Conservation (phyloP, 441 rosid genomes). For the Arabidopsis hybrid region DNA sequence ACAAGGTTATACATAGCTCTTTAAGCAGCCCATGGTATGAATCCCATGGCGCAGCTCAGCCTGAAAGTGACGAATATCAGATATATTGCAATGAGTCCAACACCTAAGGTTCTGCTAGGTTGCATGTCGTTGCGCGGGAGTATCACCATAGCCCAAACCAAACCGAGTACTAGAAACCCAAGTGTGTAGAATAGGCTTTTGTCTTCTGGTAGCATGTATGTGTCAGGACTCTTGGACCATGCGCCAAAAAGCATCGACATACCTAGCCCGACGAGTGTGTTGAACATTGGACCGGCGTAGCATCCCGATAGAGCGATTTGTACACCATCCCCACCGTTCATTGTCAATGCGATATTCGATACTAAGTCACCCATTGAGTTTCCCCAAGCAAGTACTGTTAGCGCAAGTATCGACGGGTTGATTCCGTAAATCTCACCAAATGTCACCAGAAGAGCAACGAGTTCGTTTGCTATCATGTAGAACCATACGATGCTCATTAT, state of each 20-base stretch:
- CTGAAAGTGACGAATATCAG: slow-evolving; percentile 65
- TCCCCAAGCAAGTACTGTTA: slow-evolving; percentile 93
- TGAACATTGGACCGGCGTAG: slow-evolving; percentile 95
- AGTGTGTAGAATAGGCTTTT: slow-evolving; percentile 73
- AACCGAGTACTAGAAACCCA: slow-evolving; percentile 71
- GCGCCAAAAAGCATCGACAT: slow-evolving; percentile 76
- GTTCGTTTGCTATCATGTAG: slow-evolving; percentile 87
- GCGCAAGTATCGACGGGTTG: slow-evolving; percentile 81
- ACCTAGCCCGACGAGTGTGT: slow-evolving; percentile 80
- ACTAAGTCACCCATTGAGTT: slow-evolving; percentile 93
- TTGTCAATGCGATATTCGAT: slow-evolving; percentile 73
- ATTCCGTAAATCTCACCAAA: slow-evolving; percentile 71
- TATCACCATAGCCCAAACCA: slow-evolving; percentile 71
- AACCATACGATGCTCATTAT: slow-evolving; percentile 90
- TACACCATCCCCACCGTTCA: slow-evolving; percentile 73
- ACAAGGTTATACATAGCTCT: slow-evolving; percentile 19
- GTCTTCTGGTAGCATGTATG: slow-evolving; percentile 62
- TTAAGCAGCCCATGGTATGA: slow-evolving; percentile 50
- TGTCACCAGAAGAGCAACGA: slow-evolving; percentile 73
- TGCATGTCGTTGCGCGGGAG: slow-evolving; percentile 77
- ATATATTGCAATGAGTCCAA: slow-evolving; percentile 72
- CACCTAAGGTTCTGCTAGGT: slow-evolving; percentile 73
- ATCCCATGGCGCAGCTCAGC: slow-evolving; percentile 59
- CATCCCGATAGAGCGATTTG: slow-evolving; percentile 88
- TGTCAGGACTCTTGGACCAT: slow-evolving; percentile 64